Conservation (phyloP, 768 basidiomycete species). For the Nevesoporus exiguus region DNA sequence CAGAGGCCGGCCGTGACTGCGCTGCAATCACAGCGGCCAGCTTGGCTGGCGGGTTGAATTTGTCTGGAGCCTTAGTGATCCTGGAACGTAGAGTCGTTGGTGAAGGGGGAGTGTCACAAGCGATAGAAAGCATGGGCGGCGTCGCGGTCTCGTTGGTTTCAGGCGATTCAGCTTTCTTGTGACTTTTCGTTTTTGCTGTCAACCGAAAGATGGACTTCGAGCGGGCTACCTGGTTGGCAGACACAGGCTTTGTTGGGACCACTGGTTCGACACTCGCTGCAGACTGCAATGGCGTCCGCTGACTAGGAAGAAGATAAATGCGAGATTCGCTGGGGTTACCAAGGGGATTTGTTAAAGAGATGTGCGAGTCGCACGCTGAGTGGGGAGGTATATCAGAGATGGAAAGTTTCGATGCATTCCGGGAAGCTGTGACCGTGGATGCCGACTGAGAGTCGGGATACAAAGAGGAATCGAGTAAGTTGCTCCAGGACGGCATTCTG, state of each 20-base stretch:
- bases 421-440: slow-evolving; percentile 22
- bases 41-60: slow-evolving; percentile 30
- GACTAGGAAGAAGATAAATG: too few relatives aligned
- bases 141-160: slow-evolving; percentile 14
- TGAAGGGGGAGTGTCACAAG: slow-evolving; percentile 1
- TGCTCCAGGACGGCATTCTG: slow-evolving; percentile 21
- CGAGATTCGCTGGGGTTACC: slow-evolving; percentile 14
- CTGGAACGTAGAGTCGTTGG: slow-evolving; percentile 8
- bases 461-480: slow-evolving; percentile 1
- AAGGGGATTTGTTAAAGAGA: slow-evolving; percentile 9
- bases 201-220: slow-evolving; percentile 32
- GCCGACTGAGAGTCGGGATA: slow-evolving; percentile 30
- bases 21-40: slow-evolving; percentile 27
- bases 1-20: slow-evolving; percentile 16
- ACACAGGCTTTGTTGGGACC: background rate
- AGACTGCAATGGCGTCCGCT: too few relatives aligned
- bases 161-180: too few relatives aligned
- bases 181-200: slow-evolving; percentile 26
- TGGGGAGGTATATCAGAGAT: slow-evolving; percentile 4
- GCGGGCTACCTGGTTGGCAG: slow-evolving; percentile 5
- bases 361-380: slow-evolving; percentile 20
- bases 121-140: slow-evolving; percentile 17
- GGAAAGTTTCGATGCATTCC: slow-evolving; percentile 21
- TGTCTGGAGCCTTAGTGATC: slow-evolving; percentile 23
- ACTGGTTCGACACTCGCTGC: slow-evolving; percentile 19